These are phyloP conservation scores for Rubroboletus satanas DNA, from an alignment of 768 basidiomycete species.

Conservation along the genomic window DNA sequence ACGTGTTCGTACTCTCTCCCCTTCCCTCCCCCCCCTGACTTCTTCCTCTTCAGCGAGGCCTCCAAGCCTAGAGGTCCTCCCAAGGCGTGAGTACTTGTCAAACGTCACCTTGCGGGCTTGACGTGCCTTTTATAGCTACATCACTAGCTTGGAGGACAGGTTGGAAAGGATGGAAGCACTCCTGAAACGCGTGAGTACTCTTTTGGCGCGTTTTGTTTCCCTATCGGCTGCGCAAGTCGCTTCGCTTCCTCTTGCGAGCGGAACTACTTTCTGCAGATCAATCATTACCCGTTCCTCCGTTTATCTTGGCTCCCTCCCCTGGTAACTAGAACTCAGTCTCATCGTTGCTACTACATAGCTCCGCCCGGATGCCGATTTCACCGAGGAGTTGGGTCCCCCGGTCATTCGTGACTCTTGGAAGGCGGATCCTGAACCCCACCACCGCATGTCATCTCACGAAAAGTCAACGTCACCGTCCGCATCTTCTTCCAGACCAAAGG, in stretches of 20 bases:
- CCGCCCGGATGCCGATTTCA: slow-evolving; percentile 58
- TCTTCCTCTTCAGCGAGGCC: slow-evolving; percentile 41
- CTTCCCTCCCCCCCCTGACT: slow-evolving; percentile 2
- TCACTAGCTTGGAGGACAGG: slow-evolving; percentile 56
- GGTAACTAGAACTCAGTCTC: slow-evolving; percentile 2
- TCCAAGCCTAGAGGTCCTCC: slow-evolving; percentile 66
- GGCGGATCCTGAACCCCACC: slow-evolving; percentile 20
- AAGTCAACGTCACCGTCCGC: slow-evolving; percentile 21
- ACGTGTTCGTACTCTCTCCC: slow-evolving; percentile 42
- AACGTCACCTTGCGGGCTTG: background rate
- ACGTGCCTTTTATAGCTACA: slow-evolving; percentile 39
- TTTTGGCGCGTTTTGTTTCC: background rate
- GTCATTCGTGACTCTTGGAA: slow-evolving; percentile 66
- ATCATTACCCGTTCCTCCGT: background rate
- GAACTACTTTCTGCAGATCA: background rate
- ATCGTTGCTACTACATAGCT: slow-evolving; percentile 39
- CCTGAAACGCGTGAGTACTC: slow-evolving; percentile 44
- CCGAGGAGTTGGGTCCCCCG: slow-evolving; percentile 58
- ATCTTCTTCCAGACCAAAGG: slow-evolving; percentile 13
- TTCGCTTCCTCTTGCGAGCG: background rate
- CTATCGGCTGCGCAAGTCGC: background rate
- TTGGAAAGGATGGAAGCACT: slow-evolving; percentile 54
- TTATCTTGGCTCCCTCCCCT: background rate
- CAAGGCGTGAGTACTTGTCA: slow-evolving; percentile 49
- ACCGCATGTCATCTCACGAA: slow-evolving; percentile 15